Base-by-base conservation (phyloP, 331 rosid species). In the Acacia concinna region DNA sequence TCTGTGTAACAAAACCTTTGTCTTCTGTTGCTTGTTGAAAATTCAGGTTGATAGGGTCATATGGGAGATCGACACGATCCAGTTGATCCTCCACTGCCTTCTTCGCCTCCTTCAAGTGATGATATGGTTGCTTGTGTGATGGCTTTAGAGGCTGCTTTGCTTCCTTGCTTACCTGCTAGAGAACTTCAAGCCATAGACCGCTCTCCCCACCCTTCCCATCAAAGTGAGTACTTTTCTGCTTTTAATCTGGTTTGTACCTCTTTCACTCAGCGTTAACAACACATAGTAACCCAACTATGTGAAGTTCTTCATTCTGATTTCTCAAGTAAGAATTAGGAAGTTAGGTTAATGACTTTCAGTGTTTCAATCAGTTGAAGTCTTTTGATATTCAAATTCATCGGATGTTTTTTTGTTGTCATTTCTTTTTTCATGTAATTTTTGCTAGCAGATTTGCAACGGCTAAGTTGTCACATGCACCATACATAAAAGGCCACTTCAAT, bases 131-230 rank as follows among this genome's bases (percentile, higher is more conserved):
- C 93, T 0, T 91, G 90, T 71, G 93, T 93, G 74, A 76, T 76
- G 87, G 92, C 96, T 51, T 78, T 95, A 85, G 99, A 95, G 88
- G 90, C 91, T 83, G 97, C 98, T 81, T 83, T 95, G 88, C 99
- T 95, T 79, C 99, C 99, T 38, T 95, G 98, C 82, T 86, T 95
- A 88, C 99, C 99, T 27, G 97, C 98, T 20, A 86, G 91, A 83
- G 99, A 95, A 85, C 97, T 95, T 82, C 97, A 95, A 75, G 99
- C 98, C 17, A 91, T 91, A 31, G 97, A 95, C 85, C 98, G 98
- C 37, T 95, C 97, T 31, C 97, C 98, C 0, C 91, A 90, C 41
- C 98, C 98, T 74, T 95, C 99, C n/a, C 97, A 95, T 82, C 99
- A 93, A 76, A 91, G 99, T 95, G 20, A 83, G 94, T 88, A 51